Percentiles rank a stretch among this genome's conserved stretches.
Evolutionary conservation across 2,329 filamentous ascomycete genomes (phyloP).

Genomic region (Helotiales sp.): DNA sequence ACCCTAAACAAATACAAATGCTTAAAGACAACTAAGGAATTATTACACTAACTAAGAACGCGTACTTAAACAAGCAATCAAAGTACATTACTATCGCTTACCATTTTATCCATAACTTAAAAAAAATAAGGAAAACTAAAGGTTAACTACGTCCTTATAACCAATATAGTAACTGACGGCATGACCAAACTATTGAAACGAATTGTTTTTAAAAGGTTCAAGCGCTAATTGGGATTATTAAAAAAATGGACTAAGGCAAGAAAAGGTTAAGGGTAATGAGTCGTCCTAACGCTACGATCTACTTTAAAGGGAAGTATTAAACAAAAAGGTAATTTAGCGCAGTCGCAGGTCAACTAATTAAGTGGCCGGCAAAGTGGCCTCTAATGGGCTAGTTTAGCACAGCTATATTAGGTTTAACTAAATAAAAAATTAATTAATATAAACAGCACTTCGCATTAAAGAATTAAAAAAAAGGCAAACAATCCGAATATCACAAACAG

Average conservation of each 20-base stretch:
- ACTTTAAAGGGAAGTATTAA: background rate
- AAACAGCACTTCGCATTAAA: no score
- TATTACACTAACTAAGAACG: background rate
- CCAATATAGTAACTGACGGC: background rate
- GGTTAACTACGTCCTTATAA: background rate
- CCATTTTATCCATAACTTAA: background rate
- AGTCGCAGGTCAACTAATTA: no score
- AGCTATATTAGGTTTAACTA: no score
- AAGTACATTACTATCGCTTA: background rate
- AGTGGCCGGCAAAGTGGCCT: no score
- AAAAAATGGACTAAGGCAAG: background rate
- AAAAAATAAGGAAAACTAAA: background rate
- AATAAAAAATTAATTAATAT: no score
- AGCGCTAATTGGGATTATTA: background rate
- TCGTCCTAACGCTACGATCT: background rate
- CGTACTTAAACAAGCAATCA: background rate
- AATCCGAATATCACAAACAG: no score
- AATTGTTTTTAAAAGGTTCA: background rate
- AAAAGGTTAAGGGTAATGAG: background rate
- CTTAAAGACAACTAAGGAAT: background rate
- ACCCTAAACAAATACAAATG: background rate
- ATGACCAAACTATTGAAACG: background rate
- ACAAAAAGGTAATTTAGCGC: no score
- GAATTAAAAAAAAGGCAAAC: no score
- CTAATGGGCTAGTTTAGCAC: no score